Conservation (phyloP, 1,284 basidiomycete species). For the Trichosporon sp. region DNA sequence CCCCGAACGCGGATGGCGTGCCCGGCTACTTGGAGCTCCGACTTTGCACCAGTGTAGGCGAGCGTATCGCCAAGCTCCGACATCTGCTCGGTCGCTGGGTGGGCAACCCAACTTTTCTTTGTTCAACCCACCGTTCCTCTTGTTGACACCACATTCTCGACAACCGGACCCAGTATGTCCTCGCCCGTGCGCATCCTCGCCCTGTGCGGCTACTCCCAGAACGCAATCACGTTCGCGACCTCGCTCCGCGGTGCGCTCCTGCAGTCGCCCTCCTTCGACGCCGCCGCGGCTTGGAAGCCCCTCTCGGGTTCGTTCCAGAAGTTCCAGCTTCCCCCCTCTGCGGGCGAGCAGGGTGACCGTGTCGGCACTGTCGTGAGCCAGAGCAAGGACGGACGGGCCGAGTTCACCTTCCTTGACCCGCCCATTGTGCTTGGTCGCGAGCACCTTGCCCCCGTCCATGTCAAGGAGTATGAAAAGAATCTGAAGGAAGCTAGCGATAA, state of each 20-base stretch:
- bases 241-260: conserved; percentile 61
- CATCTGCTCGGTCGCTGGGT: not conserved
- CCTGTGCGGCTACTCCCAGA: conserved; percentile 72
- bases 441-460: conserved; percentile 15
- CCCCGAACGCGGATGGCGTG: too few relatives aligned
- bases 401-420: conserved; percentile 73
- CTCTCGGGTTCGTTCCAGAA: not conserved
- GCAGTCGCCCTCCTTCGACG: not conserved
- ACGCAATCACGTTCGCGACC: conserved; percentile 74
- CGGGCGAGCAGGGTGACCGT: not conserved
- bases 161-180: conserved; percentile 3
- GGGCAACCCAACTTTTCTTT: not conserved
- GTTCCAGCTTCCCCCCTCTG: not conserved
- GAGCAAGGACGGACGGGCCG: conserved; percentile 30
- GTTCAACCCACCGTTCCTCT: not conserved
- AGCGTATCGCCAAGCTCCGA: not conserved
- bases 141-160: not conserved
- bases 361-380: not conserved
- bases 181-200: conserved; percentile 40
- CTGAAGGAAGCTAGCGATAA: not conserved
- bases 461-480: conserved; percentile 22
- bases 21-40: not conserved
- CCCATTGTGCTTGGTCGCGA: conserved; percentile 62
- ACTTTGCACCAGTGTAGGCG: too few relatives aligned
- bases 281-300: not conserved